Conservation (phyloP, 805 yeast genomes). For the Zygosaccharomyces kombuchaensis region DNA sequence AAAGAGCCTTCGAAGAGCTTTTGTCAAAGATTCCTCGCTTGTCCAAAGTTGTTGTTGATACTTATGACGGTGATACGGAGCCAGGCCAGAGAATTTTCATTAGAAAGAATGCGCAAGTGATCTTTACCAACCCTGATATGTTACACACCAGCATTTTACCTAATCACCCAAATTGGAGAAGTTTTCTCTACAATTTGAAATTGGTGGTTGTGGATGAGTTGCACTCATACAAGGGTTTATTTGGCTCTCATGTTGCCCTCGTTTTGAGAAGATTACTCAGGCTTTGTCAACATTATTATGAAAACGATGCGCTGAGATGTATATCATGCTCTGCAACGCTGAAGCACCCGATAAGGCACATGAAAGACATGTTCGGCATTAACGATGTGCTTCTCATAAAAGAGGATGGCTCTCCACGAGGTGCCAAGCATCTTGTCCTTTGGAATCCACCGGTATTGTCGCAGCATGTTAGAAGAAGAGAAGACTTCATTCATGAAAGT, state of each 20-base stretch:
- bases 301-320: slow-evolving; percentile 52
- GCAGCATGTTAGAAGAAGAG: slow-evolving; percentile 53
- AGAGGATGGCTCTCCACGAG: slow-evolving; percentile 87
- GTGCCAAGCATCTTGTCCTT: slow-evolving; percentile 66
- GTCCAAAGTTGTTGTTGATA: slow-evolving; percentile 53
- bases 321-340: slow-evolving; percentile 95
- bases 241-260: slow-evolving; percentile 88
- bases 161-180: slow-evolving; percentile 66
- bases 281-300: slow-evolving; percentile 35
- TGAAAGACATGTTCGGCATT: slow-evolving; percentile 70
- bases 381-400: slow-evolving; percentile 52
- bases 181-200: slow-evolving; percentile 58
- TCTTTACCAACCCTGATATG: slow-evolving; percentile 95
- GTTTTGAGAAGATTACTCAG: slow-evolving; percentile 78
- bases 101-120: slow-evolving; percentile 63
- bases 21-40: slow-evolving; percentile 46
- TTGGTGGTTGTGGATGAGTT: slow-evolving; percentile 80
- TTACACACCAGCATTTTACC: slow-evolving; percentile 84
- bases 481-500: slow-evolving; percentile 67
- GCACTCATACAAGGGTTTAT: slow-evolving; percentile 83
- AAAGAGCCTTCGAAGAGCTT: slow-evolving; percentile 64
- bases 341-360: slow-evolving; percentile 65
- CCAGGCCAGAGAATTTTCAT: slow-evolving; percentile 47
- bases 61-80: slow-evolving; percentile 94
- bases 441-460: slow-evolving; percentile 83